Evolutionary conservation across 2,329 filamentous ascomycete genomes (phyloP).

Genomic region (Hortaea sp.): DNA sequence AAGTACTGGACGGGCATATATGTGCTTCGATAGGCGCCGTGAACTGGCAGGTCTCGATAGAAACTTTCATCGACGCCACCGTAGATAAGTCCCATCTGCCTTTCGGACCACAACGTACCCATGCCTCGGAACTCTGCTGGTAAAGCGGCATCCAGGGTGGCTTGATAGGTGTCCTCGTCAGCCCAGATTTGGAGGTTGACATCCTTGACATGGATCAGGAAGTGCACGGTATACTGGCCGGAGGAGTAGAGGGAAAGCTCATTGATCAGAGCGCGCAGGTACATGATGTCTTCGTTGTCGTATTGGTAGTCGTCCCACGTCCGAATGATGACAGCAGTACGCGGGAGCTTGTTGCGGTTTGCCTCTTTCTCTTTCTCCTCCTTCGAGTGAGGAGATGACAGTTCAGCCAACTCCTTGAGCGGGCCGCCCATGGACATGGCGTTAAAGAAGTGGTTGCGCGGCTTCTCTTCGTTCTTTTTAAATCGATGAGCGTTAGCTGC

Average conservation of each 20-base stretch:
- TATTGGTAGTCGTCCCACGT: constrained; percentile 75
- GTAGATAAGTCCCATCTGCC: constrained; percentile 46
- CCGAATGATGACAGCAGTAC: constrained; percentile 71
- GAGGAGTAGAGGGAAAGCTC: constrained; percentile 70
- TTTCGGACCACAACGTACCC: constrained; percentile 43
- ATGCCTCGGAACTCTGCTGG: constrained; percentile 42
- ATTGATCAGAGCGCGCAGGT: constrained; percentile 69
- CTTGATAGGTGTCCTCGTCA: constrained; percentile 62
- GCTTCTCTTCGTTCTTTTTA: constrained; percentile 27
- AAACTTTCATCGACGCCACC: constrained; percentile 39
- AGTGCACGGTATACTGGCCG: constrained; percentile 73
- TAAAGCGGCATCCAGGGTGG: constrained; percentile 44
- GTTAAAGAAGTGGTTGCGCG: constrained; percentile 30
- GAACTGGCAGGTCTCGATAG: constrained; percentile 53
- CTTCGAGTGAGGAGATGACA: neutral
- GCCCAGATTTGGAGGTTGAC: constrained; percentile 71
- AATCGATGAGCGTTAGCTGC: constrained; percentile 63
- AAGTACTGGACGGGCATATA: constrained; percentile 96
- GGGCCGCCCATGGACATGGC: constrained; percentile 26
- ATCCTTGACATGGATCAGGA: constrained; percentile 77
- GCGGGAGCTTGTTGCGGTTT: constrained; percentile 32
- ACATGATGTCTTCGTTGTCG: constrained; percentile 69
- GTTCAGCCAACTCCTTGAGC: constrained; percentile 7
- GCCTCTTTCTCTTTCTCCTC: neutral
- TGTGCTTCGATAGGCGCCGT: constrained; percentile 61